Percentiles rank a stretch among this genome's conserved stretches.
phyloP scores from a whole-genome alignment of 768 basidiomycete species.

The Inosperma sp. region DNA sequence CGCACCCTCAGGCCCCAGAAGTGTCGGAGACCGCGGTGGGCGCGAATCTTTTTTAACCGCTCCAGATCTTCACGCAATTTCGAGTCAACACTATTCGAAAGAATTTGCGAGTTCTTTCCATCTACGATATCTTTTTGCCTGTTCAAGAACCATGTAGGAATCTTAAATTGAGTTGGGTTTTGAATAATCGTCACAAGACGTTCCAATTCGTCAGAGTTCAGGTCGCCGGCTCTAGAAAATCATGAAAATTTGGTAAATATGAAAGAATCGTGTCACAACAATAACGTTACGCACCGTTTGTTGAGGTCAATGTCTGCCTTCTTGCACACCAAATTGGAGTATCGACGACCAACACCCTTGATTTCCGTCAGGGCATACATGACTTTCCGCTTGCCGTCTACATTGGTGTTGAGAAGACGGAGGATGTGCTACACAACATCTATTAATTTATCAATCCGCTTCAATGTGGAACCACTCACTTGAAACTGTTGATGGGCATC shows the following conservation, averaged over 20 bases:
- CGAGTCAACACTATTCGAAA: slow-evolving; percentile 96
- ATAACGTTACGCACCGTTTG: slow-evolving; percentile 96
- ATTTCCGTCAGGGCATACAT: slow-evolving; percentile 99
- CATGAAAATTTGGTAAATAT: not conserved
- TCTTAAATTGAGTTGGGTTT: slow-evolving; percentile 99
- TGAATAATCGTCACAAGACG: slow-evolving; percentile 99
- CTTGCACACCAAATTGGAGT: slow-evolving; percentile 99
- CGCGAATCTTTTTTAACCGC: slow-evolving; percentile 97
- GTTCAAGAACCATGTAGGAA: slow-evolving; percentile 99
- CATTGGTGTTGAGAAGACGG: slow-evolving; percentile 99
- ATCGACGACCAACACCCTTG: slow-evolving; percentile 99
- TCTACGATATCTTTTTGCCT: slow-evolving; percentile 98
- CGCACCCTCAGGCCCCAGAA: slow-evolving; percentile 94
- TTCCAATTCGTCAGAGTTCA: slow-evolving; percentile 99
- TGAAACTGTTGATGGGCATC: slow-evolving; percentile 96
- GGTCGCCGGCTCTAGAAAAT: slow-evolving; percentile 81
- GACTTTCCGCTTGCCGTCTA: slow-evolving; percentile 98
- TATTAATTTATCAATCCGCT: not conserved
- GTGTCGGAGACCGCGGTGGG: slow-evolving; percentile 90
- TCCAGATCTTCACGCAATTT: slow-evolving; percentile 98
- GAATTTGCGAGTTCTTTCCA: slow-evolving; percentile 92
- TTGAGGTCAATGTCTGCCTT: slow-evolving; percentile 98
- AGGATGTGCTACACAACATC: slow-evolving; percentile 77
- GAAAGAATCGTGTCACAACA: slow-evolving; percentile 7
- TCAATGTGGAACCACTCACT: slow-evolving; percentile 38